phyloP scores from a whole-genome alignment of 2,329 filamentous ascomycete species.

The Fusarium aywerte region DNA sequence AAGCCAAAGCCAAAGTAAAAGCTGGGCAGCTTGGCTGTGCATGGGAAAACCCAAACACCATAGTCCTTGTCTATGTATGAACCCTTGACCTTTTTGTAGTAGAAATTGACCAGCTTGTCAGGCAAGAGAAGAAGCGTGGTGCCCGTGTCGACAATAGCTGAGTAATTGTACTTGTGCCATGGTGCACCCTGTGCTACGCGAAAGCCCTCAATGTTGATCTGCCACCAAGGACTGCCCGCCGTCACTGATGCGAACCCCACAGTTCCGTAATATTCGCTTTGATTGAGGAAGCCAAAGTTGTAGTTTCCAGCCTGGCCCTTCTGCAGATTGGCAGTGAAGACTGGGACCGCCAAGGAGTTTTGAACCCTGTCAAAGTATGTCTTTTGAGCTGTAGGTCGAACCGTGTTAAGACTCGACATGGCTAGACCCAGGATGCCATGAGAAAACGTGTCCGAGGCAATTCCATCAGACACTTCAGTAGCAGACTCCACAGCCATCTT shows the following conservation, averaged over 20 bases:
- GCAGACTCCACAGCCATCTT: conserved; percentile 75
- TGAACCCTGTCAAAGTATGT: conserved; percentile 54
- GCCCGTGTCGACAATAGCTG: conserved; percentile 75
- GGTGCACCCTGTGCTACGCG: conserved; percentile 55
- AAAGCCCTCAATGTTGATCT: conserved; percentile 67
- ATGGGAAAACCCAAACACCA: conserved; percentile 70
- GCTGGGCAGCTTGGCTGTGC: conserved; percentile 60
- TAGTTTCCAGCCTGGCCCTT: conserved; percentile 51
- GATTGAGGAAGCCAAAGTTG: conserved; percentile 64
- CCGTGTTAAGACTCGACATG: conserved; percentile 49
- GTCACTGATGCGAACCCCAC: conserved; percentile 67
- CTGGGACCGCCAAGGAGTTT: conserved; percentile 42
- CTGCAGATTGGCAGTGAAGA: conserved; percentile 54
- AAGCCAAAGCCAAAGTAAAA: conserved; percentile 51
- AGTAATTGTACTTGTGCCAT: conserved; percentile 50
- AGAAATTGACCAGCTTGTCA: conserved; percentile 62
- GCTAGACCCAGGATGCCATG: conserved; percentile 53
- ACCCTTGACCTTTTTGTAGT: conserved; percentile 68
- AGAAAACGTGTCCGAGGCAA: conserved; percentile 50
- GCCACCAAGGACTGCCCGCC: conserved; percentile 68
- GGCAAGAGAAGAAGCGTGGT: conserved; percentile 73
- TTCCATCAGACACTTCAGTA: conserved; percentile 61
- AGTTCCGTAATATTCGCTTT: conserved; percentile 64
- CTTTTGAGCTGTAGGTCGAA: conserved; percentile 47
- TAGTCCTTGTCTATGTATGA: conserved; percentile 56